These are phyloP conservation scores for Trichoderma orchidacearum DNA, from an alignment of 495 filamentous ascomycete genomes.

Conservation along the genomic window DNA sequence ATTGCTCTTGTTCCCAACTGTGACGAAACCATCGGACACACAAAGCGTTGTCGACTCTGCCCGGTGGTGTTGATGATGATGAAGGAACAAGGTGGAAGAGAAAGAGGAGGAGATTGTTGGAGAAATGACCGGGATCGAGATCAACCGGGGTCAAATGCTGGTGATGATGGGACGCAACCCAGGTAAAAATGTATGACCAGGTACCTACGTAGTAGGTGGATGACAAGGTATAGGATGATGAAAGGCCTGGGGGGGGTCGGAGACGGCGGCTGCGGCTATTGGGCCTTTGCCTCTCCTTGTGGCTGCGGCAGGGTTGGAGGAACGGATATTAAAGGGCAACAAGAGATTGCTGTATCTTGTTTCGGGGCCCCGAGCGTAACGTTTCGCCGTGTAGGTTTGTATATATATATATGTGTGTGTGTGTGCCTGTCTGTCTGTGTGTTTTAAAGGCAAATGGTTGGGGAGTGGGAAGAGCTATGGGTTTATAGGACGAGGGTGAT, in stretches of 20 bases:
- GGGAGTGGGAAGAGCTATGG: neutral
- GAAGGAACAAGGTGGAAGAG: neutral
- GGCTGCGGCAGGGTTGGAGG: neutral
- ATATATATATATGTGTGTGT: neutral
- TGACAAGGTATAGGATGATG: too few species aligned
- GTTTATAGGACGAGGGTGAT: neutral
- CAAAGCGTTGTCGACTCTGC: neutral
- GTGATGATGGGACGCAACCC: neutral
- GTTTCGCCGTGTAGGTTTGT: too few species aligned
- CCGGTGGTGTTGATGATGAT: neutral
- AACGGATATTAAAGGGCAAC: neutral
- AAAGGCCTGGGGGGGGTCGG: too few species aligned
- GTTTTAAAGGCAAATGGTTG: too few species aligned
- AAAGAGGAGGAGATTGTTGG: neutral
- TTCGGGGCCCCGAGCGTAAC: neutral
- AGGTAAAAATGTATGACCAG: too few species aligned
- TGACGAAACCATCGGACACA: neutral
- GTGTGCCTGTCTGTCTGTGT: too few species aligned
- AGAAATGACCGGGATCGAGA: neutral
- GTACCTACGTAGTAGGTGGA: too few species aligned
- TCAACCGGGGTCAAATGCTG: neutral
- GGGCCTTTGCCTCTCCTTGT: neutral
- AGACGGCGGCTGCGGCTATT: neutral
- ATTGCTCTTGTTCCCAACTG: neutral
- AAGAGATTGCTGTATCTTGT: neutral